Conservation (phyloP, 768 basidiomycete genomes). For the Steccherinum ochraceum region DNA sequence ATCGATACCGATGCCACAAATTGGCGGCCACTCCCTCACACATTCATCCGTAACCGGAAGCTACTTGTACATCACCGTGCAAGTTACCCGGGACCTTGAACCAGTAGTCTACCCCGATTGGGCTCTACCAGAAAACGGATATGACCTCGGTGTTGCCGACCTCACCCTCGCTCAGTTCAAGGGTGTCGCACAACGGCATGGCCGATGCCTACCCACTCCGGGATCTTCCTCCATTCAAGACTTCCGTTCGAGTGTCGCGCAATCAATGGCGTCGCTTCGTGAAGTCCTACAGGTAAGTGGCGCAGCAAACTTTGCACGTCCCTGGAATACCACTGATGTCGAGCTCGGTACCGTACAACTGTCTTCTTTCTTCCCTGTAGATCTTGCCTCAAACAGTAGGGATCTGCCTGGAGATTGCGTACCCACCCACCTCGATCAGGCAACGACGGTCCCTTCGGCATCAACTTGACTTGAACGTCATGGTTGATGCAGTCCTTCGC, state of each 20-base stretch:
- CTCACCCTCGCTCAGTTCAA: conserved; percentile 80
- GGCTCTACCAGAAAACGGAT: conserved; percentile 62
- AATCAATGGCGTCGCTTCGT: conserved; percentile 65
- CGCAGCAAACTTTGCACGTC: conserved; percentile 19
- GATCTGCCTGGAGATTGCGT: conserved; percentile 79
- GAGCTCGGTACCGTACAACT: no score
- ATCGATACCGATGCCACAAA: conserved; percentile 38
- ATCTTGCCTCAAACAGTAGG: conserved; percentile 57
- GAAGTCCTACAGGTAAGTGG: conserved; percentile 75
- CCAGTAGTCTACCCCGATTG: conserved; percentile 81
- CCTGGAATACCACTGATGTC: no score
- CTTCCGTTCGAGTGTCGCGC: conserved; percentile 41
- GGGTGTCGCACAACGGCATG: conserved; percentile 47
- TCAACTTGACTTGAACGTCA: conserved; percentile 67
- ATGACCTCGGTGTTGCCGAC: conserved; percentile 79
- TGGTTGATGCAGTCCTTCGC: conserved; percentile 80
- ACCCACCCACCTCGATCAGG: conserved; percentile 49
- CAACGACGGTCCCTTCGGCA: conserved; percentile 39
- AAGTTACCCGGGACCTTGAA: conserved; percentile 89
- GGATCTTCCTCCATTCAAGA: conserved; percentile 26
- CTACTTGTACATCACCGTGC: conserved; percentile 80
- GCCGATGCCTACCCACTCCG: conserved; percentile 25
- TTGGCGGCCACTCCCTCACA: conserved; percentile 53
- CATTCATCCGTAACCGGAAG: conserved; percentile 88
- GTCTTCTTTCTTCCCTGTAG: no score